Evolutionary conservation across 2,329 filamentous ascomycete genomes (phyloP).

Genomic region (Penicillium sp.): DNA sequence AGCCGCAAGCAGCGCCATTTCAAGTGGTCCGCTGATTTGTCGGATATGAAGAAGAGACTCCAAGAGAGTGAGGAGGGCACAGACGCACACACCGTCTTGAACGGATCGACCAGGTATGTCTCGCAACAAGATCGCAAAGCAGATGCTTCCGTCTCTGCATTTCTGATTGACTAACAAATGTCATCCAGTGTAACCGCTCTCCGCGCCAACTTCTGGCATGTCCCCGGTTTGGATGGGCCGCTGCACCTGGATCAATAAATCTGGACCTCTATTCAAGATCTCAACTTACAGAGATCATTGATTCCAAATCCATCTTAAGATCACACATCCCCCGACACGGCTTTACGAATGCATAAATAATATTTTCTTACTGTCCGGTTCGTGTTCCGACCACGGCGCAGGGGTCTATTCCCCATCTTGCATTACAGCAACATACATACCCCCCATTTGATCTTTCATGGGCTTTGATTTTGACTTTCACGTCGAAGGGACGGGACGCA

Average conservation of each 20-base stretch:
- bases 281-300: background rate
- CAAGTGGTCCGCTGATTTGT: conserved; percentile 84
- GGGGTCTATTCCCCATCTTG: conserved; percentile 11
- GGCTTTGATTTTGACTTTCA: background rate
- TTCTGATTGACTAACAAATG: background rate
- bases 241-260: conserved; percentile 62
- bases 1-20: conserved; percentile 77
- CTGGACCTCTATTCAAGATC: background rate
- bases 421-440: background rate
- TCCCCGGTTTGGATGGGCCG: conserved; percentile 65
- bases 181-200: conserved; percentile 75
- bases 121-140: background rate
- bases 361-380: conserved; percentile 4
- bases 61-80: conserved; percentile 75
- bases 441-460: conserved; percentile 2
- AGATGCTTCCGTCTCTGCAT: background rate
- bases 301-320: background rate
- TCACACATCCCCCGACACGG: conserved; percentile 2
- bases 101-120: conserved; percentile 75
- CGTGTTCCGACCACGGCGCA: conserved; percentile 11
- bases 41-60: conserved; percentile 82
- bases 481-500: background rate
- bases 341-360: conserved; percentile 8
- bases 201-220: conserved; percentile 86
- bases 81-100: conserved; percentile 86